A percentile compares a stretch with the other conserved stretches of the same genome.
Evolutionary conservation across 2,329 filamentous ascomycete species (phyloP).

Genomic region (Penicillium sp.): DNA sequence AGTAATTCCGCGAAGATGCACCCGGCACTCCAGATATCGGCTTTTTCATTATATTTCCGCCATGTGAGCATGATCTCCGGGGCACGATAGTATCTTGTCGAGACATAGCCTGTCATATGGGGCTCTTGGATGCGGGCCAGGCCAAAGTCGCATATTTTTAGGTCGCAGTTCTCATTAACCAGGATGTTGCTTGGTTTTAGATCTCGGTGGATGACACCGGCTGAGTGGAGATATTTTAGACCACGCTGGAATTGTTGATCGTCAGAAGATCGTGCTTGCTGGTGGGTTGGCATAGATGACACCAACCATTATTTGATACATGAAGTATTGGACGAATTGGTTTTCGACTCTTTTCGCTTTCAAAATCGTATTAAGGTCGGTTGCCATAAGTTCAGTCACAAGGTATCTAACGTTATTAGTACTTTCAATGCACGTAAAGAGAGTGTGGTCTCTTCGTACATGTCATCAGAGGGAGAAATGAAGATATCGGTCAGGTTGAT

Average conservation of each 20-base stretch:
- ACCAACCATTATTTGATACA: conserved; percentile 91
- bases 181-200: conserved; percentile 98
- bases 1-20: conserved; percentile 99
- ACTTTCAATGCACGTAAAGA: neutral
- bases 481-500: conserved; percentile 99
- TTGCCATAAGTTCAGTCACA: conserved; percentile 94
- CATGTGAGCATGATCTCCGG: conserved; percentile 99
- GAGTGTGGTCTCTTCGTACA: conserved; percentile 59
- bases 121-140: conserved; percentile 96
- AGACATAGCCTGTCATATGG: conserved; percentile 99
- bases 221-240: conserved; percentile 97
- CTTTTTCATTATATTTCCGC: conserved; percentile 99
- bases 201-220: conserved; percentile 94
- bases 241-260: conserved; percentile 66
- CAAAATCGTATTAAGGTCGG: conserved; percentile 89
- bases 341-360: conserved; percentile 95
- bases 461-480: conserved; percentile 97
- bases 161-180: conserved; percentile 98
- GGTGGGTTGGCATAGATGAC: neutral
- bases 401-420: conserved; percentile 68
- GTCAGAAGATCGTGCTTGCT: neutral
- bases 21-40: conserved; percentile 98
- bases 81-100: conserved; percentile 95
- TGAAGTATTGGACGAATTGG: conserved; percentile 99
- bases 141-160: conserved; percentile 99